Base-by-base conservation (phyloP, 495 filamentous ascomycete genomes). In the Penicillium daleae region DNA sequence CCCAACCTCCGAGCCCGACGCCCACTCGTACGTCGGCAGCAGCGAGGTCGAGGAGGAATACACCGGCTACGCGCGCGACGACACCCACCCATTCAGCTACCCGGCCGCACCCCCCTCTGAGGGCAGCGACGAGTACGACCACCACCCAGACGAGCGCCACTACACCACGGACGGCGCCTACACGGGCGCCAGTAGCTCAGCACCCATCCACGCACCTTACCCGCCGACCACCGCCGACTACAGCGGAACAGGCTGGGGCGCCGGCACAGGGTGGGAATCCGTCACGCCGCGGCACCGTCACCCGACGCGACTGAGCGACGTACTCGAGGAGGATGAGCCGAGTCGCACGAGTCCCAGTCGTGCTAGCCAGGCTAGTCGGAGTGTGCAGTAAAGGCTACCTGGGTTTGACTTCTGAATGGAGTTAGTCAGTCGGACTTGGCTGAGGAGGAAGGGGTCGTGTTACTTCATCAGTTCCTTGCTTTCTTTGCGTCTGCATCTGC, bases 241-340 rank as follows among this genome's bases (percentile, higher is more conserved):
- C 62, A 84, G 79, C 44, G 86, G 86, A 6, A 75, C 84, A 24
- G 90, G 87, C 13, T 95, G 89, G 77, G 87, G 88, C 9, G 64
- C 63, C 6, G 82, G 80, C 2, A 73, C 82, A 0, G 89, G 87
- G 9, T 97, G 93, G 93, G 92, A 95, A 56, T 73, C 82, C 9
- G 61, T 82, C 51, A 83, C 92, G 57, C 86, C 90, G n/a, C 82
- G 93, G 52, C 95, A 97, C 77, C 93, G 97, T 69, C 95, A 98
- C 77, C 94, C 94, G 0, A 97, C 94, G 3, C 81, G 95, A 56
- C 78, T 99, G 59, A 97, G 95, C 71, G 95, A 99, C 80, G 93
- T 99, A 12, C 82, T 95, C 10, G 95, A 99, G 54, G 83, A 86
- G 60, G 83, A 86, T 62, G 83, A 86, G 66, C 78, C 76, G 57